Evolutionary conservation across 1,139 yeast genomes (phyloP), one percentile per base, ranked within the genome.

Genomic region (Candida sp.): DNA sequence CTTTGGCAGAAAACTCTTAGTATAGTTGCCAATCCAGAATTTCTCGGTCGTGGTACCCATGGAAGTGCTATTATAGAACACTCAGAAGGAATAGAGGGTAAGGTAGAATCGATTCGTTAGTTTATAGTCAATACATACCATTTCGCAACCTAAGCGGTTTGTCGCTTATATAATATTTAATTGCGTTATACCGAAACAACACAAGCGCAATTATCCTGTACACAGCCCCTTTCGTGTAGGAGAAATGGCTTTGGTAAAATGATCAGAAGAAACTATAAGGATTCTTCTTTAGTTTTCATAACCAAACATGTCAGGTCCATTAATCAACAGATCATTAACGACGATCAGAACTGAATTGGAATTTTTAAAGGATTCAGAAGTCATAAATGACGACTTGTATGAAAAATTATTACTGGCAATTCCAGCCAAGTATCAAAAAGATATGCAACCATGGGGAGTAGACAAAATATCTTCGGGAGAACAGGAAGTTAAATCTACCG

Each of bases 271-370:
- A 25, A 25, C 29, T 25, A 25, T 25, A 7, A 11, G 29, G 29
- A 25, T 25, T 25, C 29, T 25, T 25, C 3, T 7, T 7, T 25
- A 25, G 3, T 7, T 25, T 32, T 32, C 2, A 12, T 11, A 32
- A n/a, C 19, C 34, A 32, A 30, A 12, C 32, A 73, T 73, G 78
- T 70, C 77, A 7, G 75, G 81, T 8, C 86, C 95, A 1, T 69
- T 81, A 42, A 79, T 87, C 48, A 88, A 87, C 67, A 81, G 96
- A 57, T 87, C 96, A 3, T 66, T 88, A 50, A 81, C 91, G 3
- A 81, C 84, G 11, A 70, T 88, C 45, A 81, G 81, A 62, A 87
- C 90, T 9, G 88, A 90, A 60, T 77, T 90, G 42, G 96, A 88
- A 61, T 89, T 89, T 60, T 72, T 90, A 43, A 70, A 68, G 43